phyloP scores from a whole-genome alignment of 768 basidiomycete genomes.

The Suillus ampliporus region DNA sequence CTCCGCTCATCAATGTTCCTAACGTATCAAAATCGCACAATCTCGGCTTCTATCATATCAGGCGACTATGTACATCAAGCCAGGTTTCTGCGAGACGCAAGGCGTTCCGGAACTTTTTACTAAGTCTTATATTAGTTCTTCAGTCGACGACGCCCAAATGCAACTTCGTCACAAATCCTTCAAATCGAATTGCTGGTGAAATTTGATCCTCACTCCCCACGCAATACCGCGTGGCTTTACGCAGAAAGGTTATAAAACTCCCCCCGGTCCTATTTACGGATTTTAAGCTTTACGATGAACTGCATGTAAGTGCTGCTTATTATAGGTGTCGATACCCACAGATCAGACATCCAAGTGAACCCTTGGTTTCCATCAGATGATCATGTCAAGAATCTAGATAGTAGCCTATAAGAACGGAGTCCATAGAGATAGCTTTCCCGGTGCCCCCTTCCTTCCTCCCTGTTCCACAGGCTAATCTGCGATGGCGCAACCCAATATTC shows the following conservation, averaged over 20 bases:
- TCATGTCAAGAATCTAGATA: constrained; percentile 1
- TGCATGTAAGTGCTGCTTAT: background rate
- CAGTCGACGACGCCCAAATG: background rate
- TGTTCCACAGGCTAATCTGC: background rate
- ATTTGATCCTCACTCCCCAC: background rate
- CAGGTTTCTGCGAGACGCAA: no score
- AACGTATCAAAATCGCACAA: no score
- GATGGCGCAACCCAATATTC: constrained; percentile 13
- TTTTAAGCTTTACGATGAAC: background rate
- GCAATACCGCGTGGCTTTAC: background rate
- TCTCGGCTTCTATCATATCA: no score
- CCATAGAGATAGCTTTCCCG: background rate
- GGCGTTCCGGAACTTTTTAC: no score
- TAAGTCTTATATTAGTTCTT: background rate
- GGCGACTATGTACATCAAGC: no score
- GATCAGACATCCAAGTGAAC: background rate
- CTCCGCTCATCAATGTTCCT: no score
- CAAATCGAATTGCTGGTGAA: background rate
- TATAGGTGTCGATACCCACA: background rate
- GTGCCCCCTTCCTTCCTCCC: background rate
- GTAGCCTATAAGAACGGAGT: constrained; percentile 4
- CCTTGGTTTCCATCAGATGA: no score
- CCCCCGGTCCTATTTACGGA: background rate
- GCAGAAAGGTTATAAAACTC: background rate
- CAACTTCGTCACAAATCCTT: no score